Conservation (phyloP, 768 basidiomycete species). For the Cystofilobasidium bisporidii region DNA sequence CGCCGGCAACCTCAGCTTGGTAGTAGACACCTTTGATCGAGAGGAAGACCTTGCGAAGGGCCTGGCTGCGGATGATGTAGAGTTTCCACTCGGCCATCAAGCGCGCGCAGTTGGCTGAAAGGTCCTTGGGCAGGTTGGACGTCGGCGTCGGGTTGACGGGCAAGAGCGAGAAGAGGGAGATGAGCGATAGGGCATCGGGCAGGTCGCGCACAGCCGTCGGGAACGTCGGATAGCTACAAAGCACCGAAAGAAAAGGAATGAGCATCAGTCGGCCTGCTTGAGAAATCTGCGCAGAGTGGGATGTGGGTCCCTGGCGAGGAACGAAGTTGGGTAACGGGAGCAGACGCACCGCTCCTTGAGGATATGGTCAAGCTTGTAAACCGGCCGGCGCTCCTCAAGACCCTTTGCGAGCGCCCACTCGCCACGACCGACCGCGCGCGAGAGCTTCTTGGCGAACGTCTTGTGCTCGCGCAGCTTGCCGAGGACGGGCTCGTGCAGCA, state of each 20-base stretch:
- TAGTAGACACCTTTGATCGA: slow-evolving; percentile 98
- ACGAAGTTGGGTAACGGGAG: background rate
- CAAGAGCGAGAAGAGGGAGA: slow-evolving; percentile 81
- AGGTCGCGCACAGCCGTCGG: slow-evolving; percentile 90
- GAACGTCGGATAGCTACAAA: slow-evolving; percentile 83
- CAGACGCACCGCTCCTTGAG: slow-evolving; percentile 79
- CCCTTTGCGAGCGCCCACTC: slow-evolving; percentile 95
- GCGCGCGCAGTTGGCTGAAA: slow-evolving; percentile 81
- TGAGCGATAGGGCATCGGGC: slow-evolving; percentile 92
- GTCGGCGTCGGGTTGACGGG: slow-evolving; percentile 61
- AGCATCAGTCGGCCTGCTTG: background rate
- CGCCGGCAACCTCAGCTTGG: slow-evolving; percentile 78
- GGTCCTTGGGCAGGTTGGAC: slow-evolving; percentile 55
- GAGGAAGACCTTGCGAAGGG: slow-evolving; percentile 81
- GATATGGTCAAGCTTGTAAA: slow-evolving; percentile 86
- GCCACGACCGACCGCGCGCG: slow-evolving; percentile 79
- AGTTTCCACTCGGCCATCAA: slow-evolving; percentile 94
- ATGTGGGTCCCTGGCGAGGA: too few species aligned
- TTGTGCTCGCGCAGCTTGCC: slow-evolving; percentile 93
- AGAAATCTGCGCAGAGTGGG: too few species aligned
- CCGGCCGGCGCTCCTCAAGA: slow-evolving; percentile 82
- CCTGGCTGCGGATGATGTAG: slow-evolving; percentile 77
- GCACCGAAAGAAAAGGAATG: background rate
- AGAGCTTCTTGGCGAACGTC: slow-evolving; percentile 92
- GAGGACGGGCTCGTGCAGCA: slow-evolving; percentile 90